phyloP scores from a whole-genome alignment of 192 early-diverging fungal species.

The Bifiguratus adelaidae region DNA sequence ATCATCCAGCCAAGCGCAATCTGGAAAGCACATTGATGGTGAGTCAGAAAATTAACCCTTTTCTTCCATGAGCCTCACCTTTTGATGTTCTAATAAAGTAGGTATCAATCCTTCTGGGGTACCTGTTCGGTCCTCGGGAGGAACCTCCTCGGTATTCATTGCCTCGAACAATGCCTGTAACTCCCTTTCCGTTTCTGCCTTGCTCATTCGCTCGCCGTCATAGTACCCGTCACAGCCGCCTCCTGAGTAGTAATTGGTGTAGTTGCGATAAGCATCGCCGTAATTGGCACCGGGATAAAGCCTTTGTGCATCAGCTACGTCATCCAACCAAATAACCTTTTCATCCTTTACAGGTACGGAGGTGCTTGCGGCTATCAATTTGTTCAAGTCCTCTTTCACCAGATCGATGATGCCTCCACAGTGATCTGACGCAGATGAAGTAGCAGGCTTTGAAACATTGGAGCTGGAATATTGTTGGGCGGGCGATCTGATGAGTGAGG shows the following conservation, averaged over 20 bases:
- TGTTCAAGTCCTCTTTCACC: no score
- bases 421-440: not conserved
- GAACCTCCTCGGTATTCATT: slow-evolving; percentile 17
- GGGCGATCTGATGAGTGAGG: no score
- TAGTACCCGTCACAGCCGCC: not conserved
- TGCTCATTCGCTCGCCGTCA: not conserved
- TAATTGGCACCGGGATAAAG: not conserved
- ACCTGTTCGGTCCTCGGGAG: slow-evolving; percentile 25
- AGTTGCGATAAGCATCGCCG: not conserved
- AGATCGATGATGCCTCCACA: not conserved
- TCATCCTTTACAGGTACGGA: not conserved
- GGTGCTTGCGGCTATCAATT: not conserved
- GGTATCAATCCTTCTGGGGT: slow-evolving; percentile 34
- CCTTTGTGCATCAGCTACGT: not conserved
- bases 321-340: not conserved
- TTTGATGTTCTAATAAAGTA: slow-evolving; percentile 42
- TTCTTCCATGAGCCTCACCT: no score
- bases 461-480: no score
- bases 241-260: not conserved
- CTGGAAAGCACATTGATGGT: no score
- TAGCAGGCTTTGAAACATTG: not conserved
- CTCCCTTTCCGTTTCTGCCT: slow-evolving; percentile 15
- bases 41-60: no score
- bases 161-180: slow-evolving; percentile 21
- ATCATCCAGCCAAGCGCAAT: slow-evolving; percentile 49